Conservation (phyloP, 2,329 filamentous ascomycete genomes). For the Pestalotiopsis sp. region DNA sequence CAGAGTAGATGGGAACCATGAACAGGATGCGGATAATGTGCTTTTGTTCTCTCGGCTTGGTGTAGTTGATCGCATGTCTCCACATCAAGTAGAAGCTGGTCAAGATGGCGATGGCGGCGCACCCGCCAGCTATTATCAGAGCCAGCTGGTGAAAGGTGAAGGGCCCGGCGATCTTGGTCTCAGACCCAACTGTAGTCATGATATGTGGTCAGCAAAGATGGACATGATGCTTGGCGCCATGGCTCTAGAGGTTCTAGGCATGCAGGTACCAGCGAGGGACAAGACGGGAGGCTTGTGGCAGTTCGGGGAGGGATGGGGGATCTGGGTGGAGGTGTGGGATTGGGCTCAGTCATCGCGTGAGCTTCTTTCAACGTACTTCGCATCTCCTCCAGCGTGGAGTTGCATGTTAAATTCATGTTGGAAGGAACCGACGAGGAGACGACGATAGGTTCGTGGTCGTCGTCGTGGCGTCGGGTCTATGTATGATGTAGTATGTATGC, state of each 20-base stretch:
- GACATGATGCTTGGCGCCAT: conserved; percentile 21
- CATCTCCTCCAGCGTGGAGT: conserved; percentile 37
- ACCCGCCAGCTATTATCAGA: conserved; percentile 51
- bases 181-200: conserved; percentile 44
- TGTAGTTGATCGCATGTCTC: conserved; percentile 64
- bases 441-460: not conserved
- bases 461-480: not conserved
- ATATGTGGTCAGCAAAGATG: conserved; percentile 26
- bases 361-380: conserved; percentile 30
- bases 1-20: conserved; percentile 83
- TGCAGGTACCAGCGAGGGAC: conserved; percentile 21
- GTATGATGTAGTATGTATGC: not conserved
- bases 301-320: not conserved
- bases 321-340: conserved; percentile 9
- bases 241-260: conserved; percentile 21
- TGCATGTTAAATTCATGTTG: conserved; percentile 33
- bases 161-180: conserved; percentile 48
- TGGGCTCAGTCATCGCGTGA: not conserved
- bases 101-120: conserved; percentile 52
- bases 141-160: conserved; percentile 60
- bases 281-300: conserved; percentile 13
- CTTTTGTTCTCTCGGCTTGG: conserved; percentile 61
- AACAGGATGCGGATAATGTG: conserved; percentile 85
- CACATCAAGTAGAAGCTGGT: conserved; percentile 60
- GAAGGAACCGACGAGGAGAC: not conserved